Evolutionary conservation across 352 stramenopile genomes (phyloP), one percentile per base, ranked within the genome.

Genomic region (Pythium plurisporium): DNA sequence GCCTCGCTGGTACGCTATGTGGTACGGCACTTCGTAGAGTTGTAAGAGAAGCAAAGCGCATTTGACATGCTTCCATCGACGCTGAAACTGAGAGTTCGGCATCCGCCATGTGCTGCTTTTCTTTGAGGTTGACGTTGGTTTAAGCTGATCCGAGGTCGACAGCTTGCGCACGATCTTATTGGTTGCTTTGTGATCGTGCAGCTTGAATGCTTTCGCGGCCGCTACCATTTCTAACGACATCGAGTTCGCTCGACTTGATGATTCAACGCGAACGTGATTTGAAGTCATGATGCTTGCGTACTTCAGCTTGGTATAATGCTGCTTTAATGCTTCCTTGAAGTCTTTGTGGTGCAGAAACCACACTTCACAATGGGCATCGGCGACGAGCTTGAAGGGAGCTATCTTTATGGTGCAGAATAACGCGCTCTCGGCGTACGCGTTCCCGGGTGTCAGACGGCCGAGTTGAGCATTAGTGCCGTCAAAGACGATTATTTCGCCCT

Each of bases 261-360:
- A 19, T 48, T 14, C 19, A 4, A 40, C 27, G 23, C 36, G 33
- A 0, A 31, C 19, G 22, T 25, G 3, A 25, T 29, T 68, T 55
- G 17, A 37, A 4, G 74, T 34, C 33, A 83, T 41, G 34, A 85
- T 63, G 3, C 72, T 69, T 14, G 71, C 72, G 41, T 76, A 78
- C 26, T 79, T 76, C 29, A 81, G 19, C 41, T 79, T 78, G n/a
- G 73, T 74, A 37, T 80, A 87, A 25, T 87, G 76, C 31, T 79
- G 76, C 5, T 64, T 65, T 19, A 85, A 37, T 7, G 76, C 76
- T 8, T 64, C 43, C 11, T 56, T 50, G 36, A 71, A 71, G 20
- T 45, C 27, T 0, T 5, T 6, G 34, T 58, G 50, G 9, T 45
- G 50, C 12, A 73, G 43, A 8, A 59, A 14, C 65, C 65, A 73